Base-by-base conservation (phyloP, 352 stramenopile genomes). In the Phytophthora sp. region DNA sequence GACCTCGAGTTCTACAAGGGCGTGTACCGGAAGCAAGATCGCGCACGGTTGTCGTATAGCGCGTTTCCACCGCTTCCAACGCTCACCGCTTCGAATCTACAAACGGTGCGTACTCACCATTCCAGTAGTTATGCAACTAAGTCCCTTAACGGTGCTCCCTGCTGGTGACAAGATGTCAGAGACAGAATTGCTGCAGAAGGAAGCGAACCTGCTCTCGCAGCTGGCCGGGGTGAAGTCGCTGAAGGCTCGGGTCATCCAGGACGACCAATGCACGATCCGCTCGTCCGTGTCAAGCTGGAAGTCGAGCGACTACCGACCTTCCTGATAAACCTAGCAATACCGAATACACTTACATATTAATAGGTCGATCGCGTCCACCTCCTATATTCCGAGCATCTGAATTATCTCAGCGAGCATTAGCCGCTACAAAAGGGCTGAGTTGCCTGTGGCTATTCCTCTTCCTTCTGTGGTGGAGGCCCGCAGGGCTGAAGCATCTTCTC, bases 401-500 rank as follows among this genome's bases (percentile, higher is more conserved):
- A 20, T 31, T 18, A 9, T 30, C 29, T 54, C 15, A 49, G 1
- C 21, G 39, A 24, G 18, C 24, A 21, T 45, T 30, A 12, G 16
- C 4, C 27, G 3, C 33, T 52, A 15, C 8, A 36, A 23, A 41
- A 15, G 16, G 26, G 38, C 9, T 18, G 31, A 49, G 2, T n/a
- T 33, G 42, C 24, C 9, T 15, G 35, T 56, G 23, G 56, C 70
- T 91, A 90, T 45, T 90, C 85, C 12, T 93, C 82, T 54, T 93
- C 82, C 62, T 91, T 91, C 57, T 80, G 77, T 2, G 85, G 85
- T 21, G 85, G 85, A 1, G 79, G 85, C 1, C 85, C 82, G 33
- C 85, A 93, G n/a, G 85, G 85, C 66, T 93, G 85, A 38, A 93
- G 73, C 81, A 93, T 91, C 69, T 93, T 93, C 72, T 93, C 77